Base-by-base conservation (phyloP, 139 green algal species). In the Coelastrella sp. region DNA sequence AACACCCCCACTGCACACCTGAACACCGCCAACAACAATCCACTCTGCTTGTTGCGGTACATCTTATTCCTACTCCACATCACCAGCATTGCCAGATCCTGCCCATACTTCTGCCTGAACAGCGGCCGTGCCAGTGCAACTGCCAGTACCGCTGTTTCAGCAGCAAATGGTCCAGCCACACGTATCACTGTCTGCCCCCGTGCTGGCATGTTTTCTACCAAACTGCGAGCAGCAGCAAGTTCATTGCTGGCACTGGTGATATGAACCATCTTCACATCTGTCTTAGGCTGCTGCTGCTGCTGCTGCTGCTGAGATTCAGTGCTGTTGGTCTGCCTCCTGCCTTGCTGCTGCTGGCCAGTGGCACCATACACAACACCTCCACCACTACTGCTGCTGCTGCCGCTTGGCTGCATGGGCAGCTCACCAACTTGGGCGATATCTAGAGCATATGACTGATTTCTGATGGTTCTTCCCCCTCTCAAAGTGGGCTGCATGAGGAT, bases 131-230 rank as follows among this genome's bases (percentile, higher is more conserved):
- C 74, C 4, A 90, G 58, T 27, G 86, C 75, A 7, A 90, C 10
- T 6, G 86, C 73, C 15, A 78, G 63, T 12, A 90, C 86, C 1
- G 86, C 86, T 8, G 59, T 90, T 49, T 75, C 74, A 8, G 61
- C 61, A 6, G 86, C 86, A 66, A 70, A 68, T 6, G 86, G 73
- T 1, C 86, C 86, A 15, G 73, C 73, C 7, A 82, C 86, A 7
- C 75, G 59, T 19, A 90, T 66, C 6, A 90, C 75, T 20, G 86
- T 90, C 74, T 90, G 86, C 6, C 86, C 86, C 20, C 86, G 59
- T 24, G 58, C 27, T 7, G 86, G 86, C 86, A 90, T 90, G 75
- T 90, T 90, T 17, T 83, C 75, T 25, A 90, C 86, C 19, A 90
- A 78, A 60, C 35, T 90, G 75, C 74, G 74, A 15, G 86, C 86